phyloP scores from a whole-genome alignment of 2,329 filamentous ascomycete species.

The Sordariomycetes sp. region DNA sequence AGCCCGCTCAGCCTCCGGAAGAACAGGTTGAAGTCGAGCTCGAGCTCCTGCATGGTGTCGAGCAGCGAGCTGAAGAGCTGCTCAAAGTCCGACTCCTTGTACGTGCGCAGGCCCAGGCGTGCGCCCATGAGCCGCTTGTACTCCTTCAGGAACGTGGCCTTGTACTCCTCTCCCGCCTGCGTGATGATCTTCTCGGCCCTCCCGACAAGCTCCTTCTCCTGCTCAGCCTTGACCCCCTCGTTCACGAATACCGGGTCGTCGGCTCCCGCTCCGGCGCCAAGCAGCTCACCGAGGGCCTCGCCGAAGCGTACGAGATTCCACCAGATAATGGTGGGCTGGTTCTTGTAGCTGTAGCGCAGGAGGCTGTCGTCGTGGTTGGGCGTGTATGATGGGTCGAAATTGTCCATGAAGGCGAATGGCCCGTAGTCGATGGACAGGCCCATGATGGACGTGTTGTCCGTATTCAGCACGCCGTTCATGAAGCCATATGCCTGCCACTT shows the following conservation, averaged over 20 bases:
- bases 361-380: constrained; percentile 92
- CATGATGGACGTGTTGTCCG: constrained; percentile 88
- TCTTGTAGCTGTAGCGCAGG: constrained; percentile 82
- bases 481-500: constrained; percentile 98
- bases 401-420: constrained; percentile 95
- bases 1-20: constrained; percentile 70
- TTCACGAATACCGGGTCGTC: constrained; percentile 63
- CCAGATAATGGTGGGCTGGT: constrained; percentile 95
- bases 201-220: constrained; percentile 48
- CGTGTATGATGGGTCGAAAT: constrained; percentile 89
- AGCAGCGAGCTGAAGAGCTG: constrained; percentile 71
- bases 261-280: constrained; percentile 64
- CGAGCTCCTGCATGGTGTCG: constrained; percentile 68
- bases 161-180: constrained; percentile 76
- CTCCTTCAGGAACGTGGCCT: constrained; percentile 74
- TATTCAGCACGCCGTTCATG: constrained; percentile 97
- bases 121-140: constrained; percentile 79
- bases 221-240: constrained; percentile 48
- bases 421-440: constrained; percentile 91
- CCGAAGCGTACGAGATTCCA: constrained; percentile 94
- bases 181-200: constrained; percentile 79
- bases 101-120: constrained; percentile 63
- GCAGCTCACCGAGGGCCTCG: constrained; percentile 77
- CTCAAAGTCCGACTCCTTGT: constrained; percentile 67
- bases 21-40: constrained; percentile 90